Evolutionary conservation across 352 stramenopile genomes (phyloP).

Genomic region (Phytophthora nicotianae): DNA sequence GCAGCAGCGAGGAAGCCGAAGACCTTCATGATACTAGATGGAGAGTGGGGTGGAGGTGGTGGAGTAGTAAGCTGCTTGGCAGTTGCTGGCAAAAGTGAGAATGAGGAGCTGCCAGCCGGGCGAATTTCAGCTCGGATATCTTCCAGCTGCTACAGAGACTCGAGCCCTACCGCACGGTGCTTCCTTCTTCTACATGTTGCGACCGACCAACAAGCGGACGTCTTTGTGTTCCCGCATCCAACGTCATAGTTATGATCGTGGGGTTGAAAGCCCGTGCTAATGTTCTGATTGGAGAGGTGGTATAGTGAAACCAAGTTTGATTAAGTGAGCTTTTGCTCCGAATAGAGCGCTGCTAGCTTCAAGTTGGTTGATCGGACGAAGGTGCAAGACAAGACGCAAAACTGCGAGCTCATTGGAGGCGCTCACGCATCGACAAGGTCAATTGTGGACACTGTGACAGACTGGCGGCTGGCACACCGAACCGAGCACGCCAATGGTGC

Average conservation of each 20-base stretch:
- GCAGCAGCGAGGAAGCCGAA: slow-evolving; percentile 50
- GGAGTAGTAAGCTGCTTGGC: slow-evolving; percentile 38
- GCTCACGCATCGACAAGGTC: neutral
- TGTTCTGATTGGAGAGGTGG: neutral
- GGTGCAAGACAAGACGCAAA: neutral
- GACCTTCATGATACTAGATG: slow-evolving; percentile 45
- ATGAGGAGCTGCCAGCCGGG: slow-evolving; percentile 29
- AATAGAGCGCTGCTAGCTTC: slow-evolving; percentile 23
- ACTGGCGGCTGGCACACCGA: slow-evolving; percentile 6
- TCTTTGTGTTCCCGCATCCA: slow-evolving; percentile 11
- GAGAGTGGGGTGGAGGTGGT: slow-evolving; percentile 1
- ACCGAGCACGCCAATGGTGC: neutral
- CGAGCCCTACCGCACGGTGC: slow-evolving; percentile 16
- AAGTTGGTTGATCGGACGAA: slow-evolving; percentile 16
- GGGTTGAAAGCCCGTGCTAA: slow-evolving; percentile 12
- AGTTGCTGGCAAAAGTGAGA: slow-evolving; percentile 47
- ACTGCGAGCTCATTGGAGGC: too few relatives aligned
- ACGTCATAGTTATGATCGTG: slow-evolving; percentile 6
- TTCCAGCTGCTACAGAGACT: slow-evolving; percentile 3
- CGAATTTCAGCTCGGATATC: neutral
- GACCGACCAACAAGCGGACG: slow-evolving; percentile 22
- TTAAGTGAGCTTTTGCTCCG: slow-evolving; percentile 4
- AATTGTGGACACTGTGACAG: slow-evolving; percentile 21
- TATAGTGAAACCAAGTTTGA: slow-evolving; percentile 11
- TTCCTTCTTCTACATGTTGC: slow-evolving; percentile 1